Conservation (phyloP, 768 basidiomycete species). For the Leccinellum luteum region DNA sequence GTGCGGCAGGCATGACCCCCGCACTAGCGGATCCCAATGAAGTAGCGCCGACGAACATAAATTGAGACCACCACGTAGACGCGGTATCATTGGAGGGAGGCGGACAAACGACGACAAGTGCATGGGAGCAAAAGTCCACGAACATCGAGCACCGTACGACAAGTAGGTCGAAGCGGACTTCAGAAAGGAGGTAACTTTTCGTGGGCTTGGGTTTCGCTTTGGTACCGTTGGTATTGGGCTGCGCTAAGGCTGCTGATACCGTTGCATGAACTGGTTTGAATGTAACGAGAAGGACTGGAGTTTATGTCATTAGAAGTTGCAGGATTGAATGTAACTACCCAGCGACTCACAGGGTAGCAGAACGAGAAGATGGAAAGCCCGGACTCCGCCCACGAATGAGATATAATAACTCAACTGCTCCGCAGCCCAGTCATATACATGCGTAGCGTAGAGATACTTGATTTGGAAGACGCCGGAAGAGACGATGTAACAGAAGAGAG, state of each 20-base stretch:
- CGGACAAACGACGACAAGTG: constrained; percentile 53
- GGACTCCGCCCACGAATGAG: constrained; percentile 60
- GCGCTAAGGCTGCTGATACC: constrained; percentile 3
- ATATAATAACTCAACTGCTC: constrained; percentile 75
- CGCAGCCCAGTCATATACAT: constrained; percentile 67
- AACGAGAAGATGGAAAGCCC: constrained; percentile 64
- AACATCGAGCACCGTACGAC: constrained; percentile 62
- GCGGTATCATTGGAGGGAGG: constrained; percentile 36
- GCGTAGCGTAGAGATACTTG: constrained; percentile 77
- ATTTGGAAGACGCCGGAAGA: constrained; percentile 70
- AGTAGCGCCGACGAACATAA: constrained; percentile 56
- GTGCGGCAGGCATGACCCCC: constrained; percentile 64
- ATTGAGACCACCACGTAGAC: constrained; percentile 31
- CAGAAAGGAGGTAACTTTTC: constrained; percentile 51
- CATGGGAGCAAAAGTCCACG: constrained; percentile 65
- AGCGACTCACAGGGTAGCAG: constrained; percentile 60
- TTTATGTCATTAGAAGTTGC: constrained; percentile 32
- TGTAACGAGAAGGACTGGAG: constrained; percentile 54
- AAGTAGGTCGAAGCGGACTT: constrained; percentile 67
- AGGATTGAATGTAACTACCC: constrained; percentile 15
- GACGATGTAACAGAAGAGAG: constrained; percentile 61
- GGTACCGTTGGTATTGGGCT: constrained; percentile 3
- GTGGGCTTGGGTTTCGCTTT: constrained; percentile 45
- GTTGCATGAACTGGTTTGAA: constrained; percentile 48
- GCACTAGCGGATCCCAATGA: constrained; percentile 63